Percentiles rank a stretch among this genome's conserved stretches.
Conservation (phyloP, 176 grass and related monocot species). For the Calamus simplicifolius region DNA sequence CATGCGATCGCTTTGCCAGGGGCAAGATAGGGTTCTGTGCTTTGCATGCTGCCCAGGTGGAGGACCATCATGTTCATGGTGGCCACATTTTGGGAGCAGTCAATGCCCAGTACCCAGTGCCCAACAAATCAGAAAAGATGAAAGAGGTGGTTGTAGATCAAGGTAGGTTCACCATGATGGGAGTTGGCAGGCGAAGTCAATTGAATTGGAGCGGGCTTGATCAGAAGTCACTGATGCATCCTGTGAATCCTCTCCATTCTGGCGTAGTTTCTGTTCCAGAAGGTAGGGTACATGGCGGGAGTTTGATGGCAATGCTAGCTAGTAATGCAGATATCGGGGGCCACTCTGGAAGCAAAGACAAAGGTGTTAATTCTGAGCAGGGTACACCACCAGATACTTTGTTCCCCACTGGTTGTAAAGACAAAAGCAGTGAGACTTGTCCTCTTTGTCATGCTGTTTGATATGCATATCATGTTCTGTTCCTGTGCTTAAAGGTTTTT, state of each 20-base stretch:
- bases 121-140: constrained; percentile 3
- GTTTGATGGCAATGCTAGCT: constrained; percentile 37
- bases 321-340: constrained; percentile 14
- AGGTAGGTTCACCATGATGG: constrained; percentile 5
- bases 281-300: constrained; percentile 66
- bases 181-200: constrained; percentile 11
- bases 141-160: constrained; percentile 14
- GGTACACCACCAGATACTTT: constrained; percentile 9
- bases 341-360: neutral
- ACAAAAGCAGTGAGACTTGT: neutral
- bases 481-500: constrained; percentile 3
- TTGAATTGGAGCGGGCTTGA: neutral
- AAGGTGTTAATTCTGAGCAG: constrained; percentile 13
- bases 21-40: constrained; percentile 52
- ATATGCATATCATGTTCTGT: neutral
- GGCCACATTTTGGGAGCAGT: constrained; percentile 24
- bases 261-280: constrained; percentile 16
- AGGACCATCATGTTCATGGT: constrained; percentile 50
- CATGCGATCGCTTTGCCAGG: constrained; percentile 59
- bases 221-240: constrained; percentile 18
- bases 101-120: neutral
- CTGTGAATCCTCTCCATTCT: neutral
- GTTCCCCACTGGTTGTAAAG: constrained; percentile 9
- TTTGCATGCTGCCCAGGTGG: constrained; percentile 34
- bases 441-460: neutral